Conservation (phyloP, 768 basidiomycete genomes). For the Amanita subjunquillea region DNA sequence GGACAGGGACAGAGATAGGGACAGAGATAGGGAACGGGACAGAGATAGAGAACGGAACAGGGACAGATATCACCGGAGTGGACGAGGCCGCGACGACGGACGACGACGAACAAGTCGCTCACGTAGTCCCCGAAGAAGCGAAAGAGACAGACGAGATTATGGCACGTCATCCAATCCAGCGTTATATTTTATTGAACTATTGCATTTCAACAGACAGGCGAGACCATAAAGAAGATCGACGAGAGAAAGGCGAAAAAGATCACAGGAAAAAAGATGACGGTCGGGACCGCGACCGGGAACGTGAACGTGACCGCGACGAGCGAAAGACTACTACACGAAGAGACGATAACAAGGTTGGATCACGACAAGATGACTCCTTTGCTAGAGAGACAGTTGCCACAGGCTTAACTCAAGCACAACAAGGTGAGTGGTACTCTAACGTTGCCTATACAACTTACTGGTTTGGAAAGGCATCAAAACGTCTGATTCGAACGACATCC, state of each 20-base stretch:
- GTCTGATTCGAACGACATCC: neutral
- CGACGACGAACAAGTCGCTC: slow-evolving; percentile 40
- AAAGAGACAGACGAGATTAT: slow-evolving; percentile 27
- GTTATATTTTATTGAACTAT: neutral
- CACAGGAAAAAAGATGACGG: slow-evolving; percentile 24
- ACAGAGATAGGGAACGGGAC: slow-evolving; percentile 14
- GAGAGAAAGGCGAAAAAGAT: slow-evolving; percentile 20
- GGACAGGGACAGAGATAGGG: slow-evolving; percentile 12
- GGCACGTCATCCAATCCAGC: slow-evolving; percentile 6
- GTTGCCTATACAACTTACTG: neutral
- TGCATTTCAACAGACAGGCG: slow-evolving; percentile 4
- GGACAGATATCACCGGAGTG: slow-evolving; percentile 14
- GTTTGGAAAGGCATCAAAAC: neutral
- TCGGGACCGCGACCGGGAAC: slow-evolving; percentile 12
- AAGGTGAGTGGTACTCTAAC: neutral
- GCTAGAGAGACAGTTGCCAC: neutral
- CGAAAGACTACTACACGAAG: slow-evolving; percentile 5
- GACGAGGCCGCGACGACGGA: slow-evolving; percentile 28
- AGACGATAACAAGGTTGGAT: slow-evolving; percentile 9
- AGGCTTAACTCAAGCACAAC: neutral
- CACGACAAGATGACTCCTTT: slow-evolving; percentile 2
- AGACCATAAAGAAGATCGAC: slow-evolving; percentile 23
- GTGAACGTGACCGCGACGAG: slow-evolving; percentile 13
- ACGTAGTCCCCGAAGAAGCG: slow-evolving; percentile 34
- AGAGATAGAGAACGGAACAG: slow-evolving; percentile 8